Conservation (phyloP, 2,329 filamentous ascomycete species). For the Exutisphaerella laricina region DNA sequence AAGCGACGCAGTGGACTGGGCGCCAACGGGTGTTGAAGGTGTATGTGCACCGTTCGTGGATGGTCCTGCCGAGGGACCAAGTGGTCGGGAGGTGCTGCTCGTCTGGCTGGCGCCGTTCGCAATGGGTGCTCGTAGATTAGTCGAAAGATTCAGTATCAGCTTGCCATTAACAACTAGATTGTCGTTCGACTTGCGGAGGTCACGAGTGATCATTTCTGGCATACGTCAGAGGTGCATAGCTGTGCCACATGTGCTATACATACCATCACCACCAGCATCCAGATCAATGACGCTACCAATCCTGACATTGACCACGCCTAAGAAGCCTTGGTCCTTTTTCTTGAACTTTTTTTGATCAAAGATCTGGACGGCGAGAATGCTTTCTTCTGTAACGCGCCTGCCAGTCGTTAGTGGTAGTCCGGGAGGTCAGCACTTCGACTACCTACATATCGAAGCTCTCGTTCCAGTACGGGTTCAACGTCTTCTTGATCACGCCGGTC, state of each 20-base stretch:
- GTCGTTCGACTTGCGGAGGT: slow-evolving; percentile 96
- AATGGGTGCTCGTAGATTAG: slow-evolving; percentile 70
- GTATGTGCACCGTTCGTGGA: slow-evolving; percentile 37
- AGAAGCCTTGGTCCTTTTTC: slow-evolving; percentile 99
- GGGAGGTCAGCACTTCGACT: not conserved
- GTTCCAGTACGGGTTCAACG: slow-evolving; percentile 99
- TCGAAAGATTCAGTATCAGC: slow-evolving; percentile 92
- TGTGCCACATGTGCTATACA: slow-evolving; percentile 24
- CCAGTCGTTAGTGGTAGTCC: slow-evolving; percentile 8
- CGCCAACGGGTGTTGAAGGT: slow-evolving; percentile 37
- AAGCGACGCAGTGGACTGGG: slow-evolving; percentile 34
- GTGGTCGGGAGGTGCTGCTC: slow-evolving; percentile 36
- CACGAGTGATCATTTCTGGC: slow-evolving; percentile 89
- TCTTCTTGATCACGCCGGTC: slow-evolving; percentile 95
- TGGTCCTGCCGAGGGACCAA: slow-evolving; percentile 33
- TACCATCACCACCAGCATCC: slow-evolving; percentile 85
- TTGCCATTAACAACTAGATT: slow-evolving; percentile 98
- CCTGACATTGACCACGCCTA: slow-evolving; percentile 95
- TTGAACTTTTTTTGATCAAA: slow-evolving; percentile 99
- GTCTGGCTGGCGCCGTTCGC: slow-evolving; percentile 43
- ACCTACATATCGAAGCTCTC: slow-evolving; percentile 96
- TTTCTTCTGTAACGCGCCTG: slow-evolving; percentile 88
- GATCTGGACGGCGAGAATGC: slow-evolving; percentile 94
- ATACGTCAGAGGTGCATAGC: slow-evolving; percentile 16
- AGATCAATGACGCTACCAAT: slow-evolving; percentile 93